Conservation (phyloP, 1,139 yeast genomes). For the Scheffersomyces quercinus region DNA sequence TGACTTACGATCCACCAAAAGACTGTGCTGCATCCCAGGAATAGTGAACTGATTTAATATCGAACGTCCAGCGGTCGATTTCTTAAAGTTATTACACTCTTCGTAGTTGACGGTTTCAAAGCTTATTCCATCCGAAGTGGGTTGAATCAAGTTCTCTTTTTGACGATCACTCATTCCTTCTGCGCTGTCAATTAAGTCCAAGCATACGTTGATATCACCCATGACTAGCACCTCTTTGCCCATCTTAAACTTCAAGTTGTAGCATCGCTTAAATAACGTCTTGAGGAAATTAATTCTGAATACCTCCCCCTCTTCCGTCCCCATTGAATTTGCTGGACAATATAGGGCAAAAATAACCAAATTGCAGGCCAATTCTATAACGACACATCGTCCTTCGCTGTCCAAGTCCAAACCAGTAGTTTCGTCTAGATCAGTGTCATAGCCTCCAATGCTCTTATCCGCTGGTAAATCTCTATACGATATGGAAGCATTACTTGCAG, state of each 20-base stretch:
- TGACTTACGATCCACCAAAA: conserved; percentile 2
- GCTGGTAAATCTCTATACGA: conserved; percentile 24
- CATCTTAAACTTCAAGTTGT: conserved; percentile 40
- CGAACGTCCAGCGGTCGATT: conserved; percentile 42
- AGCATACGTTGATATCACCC: conserved; percentile 86
- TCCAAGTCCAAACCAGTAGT: conserved; percentile 55
- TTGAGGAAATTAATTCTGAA: conserved; percentile 60
- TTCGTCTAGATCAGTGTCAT: conserved; percentile 45
- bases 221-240: conserved; percentile 73
- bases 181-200: conserved; percentile 82
- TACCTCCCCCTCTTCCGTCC: conserved; percentile 67
- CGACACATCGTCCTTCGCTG: conserved; percentile 79
- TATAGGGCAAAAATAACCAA: conserved; percentile 74
- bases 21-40: conserved; percentile 10
- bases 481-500: conserved; percentile 1
- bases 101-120: conserved; percentile 45
- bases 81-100: conserved; percentile 42
- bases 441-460: conserved; percentile 67
- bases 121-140: conserved; percentile 15
- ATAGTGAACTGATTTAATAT: conserved; percentile 42
- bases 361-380: conserved; percentile 66
- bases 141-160: conserved; percentile 20
- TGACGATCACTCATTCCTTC: conserved; percentile 55
- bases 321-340: conserved; percentile 88
- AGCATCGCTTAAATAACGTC: conserved; percentile 59